These are phyloP conservation scores for Brassica cretica DNA, from an alignment of 345 rosid genomes.

Conservation along the genomic window DNA sequence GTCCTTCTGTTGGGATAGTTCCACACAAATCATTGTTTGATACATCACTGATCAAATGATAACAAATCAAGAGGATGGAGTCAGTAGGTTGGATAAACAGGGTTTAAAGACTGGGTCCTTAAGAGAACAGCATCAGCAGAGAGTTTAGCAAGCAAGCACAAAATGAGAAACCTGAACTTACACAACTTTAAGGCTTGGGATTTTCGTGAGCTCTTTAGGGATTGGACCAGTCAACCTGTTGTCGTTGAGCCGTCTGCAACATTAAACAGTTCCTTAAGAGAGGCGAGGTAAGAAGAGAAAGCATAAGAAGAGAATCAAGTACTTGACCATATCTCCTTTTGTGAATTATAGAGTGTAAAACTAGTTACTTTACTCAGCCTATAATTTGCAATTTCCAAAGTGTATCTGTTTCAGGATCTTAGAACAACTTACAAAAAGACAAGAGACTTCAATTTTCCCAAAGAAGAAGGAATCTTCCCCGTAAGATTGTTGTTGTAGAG, in stretches of 20 bases:
- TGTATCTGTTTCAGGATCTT: not conserved
- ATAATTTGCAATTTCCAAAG: not conserved
- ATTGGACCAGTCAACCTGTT: constrained; percentile 78
- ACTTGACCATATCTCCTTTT: too few species aligned
- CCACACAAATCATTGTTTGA: constrained; percentile 90
- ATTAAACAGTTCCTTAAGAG: constrained; percentile 23
- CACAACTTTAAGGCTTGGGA: constrained; percentile 46
- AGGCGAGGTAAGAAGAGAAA: not conserved
- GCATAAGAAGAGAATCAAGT: too few species aligned
- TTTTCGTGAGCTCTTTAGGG: constrained; percentile 46
- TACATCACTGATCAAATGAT: constrained; percentile 63
- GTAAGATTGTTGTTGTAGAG: constrained; percentile 88
- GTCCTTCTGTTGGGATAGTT: constrained; percentile 88
- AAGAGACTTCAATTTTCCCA: constrained; percentile 83
- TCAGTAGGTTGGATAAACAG: not conserved
- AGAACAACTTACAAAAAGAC: constrained; percentile 75
- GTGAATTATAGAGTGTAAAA: too few species aligned
- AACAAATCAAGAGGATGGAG: constrained; percentile 7
- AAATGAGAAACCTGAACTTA: constrained; percentile 26
- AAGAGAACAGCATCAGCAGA: not conserved
- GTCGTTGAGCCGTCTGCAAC: constrained; percentile 70
- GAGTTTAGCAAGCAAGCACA: not conserved
- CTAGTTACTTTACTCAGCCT: not conserved
- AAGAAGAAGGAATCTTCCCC: constrained; percentile 70
- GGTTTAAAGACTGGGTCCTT: not conserved